phyloP scores from a whole-genome alignment of 2,329 filamentous ascomycete genomes.

The Calonectria honghensis region DNA sequence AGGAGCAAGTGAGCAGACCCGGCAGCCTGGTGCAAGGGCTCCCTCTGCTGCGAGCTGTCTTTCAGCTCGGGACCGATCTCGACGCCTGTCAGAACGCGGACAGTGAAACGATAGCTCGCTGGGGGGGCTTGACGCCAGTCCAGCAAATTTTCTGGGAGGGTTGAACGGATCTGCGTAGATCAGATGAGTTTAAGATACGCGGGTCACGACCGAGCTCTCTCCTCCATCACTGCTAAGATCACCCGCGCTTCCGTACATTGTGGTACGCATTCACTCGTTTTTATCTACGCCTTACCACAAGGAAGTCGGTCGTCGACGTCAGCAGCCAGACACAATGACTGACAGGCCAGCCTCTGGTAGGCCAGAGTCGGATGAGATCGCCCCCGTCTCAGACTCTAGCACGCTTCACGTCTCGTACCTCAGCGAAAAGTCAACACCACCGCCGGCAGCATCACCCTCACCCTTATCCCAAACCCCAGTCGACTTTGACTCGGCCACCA shows the following conservation, averaged over 20 bases:
- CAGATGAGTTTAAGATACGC: neutral
- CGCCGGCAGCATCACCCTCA: neutral
- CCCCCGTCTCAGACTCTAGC: neutral
- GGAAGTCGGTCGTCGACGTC: neutral
- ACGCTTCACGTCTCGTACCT: neutral
- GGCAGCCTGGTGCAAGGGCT: neutral
- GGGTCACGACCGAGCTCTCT: neutral
- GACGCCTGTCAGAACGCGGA: neutral
- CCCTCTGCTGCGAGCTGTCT: neutral
- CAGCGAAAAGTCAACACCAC: neutral
- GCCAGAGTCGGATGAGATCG: neutral
- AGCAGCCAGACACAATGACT: neutral
- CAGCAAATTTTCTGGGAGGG: neutral
- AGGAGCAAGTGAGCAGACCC: neutral
- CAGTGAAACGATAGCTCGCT: constrained; percentile 14
- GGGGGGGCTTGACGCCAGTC: neutral
- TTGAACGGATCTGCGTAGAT: neutral
- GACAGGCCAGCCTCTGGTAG: neutral
- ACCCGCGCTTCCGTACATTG: neutral
- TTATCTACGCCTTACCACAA: too few relatives aligned
- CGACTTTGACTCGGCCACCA: neutral
- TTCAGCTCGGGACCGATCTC: neutral
- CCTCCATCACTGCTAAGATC: neutral
- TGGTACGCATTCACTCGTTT: constrained; percentile 27
- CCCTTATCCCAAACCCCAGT: neutral